Conservation (phyloP, 192 early-diverging fungal species). For the Diversispora eburnea region DNA sequence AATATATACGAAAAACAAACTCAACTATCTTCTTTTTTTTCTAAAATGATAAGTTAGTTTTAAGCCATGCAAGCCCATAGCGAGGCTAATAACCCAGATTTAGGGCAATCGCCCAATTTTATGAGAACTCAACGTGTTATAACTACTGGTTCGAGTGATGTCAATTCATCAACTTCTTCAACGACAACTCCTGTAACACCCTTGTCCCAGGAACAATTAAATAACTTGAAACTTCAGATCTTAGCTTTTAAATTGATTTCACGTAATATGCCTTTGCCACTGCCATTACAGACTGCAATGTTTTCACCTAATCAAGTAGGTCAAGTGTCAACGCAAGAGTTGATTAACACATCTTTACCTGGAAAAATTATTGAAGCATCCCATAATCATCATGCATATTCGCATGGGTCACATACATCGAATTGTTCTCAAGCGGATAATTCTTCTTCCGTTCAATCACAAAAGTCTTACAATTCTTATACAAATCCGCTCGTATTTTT, state of each 20-base stretch:
- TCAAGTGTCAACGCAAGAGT: constrained; percentile 40
- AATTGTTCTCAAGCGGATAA: background rate
- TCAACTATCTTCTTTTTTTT: too few species aligned
- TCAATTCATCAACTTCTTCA: constrained; percentile 34
- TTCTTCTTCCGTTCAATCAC: constrained; percentile 31
- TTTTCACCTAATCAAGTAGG: constrained; percentile 48
- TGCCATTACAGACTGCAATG: constrained; percentile 65
- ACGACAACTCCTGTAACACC: constrained; percentile 35
- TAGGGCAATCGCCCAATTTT: constrained; percentile 61
- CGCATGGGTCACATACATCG: constrained; percentile 20
- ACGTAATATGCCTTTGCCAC: constrained; percentile 74
- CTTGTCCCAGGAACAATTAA: constrained; percentile 61
- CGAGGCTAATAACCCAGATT: constrained; percentile 72
- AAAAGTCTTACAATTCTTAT: constrained; percentile 47
- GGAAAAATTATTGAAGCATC: constrained; percentile 58
- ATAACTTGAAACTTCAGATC: constrained; percentile 75
- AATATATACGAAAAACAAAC: too few species aligned
- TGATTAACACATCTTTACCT: constrained; percentile 46
- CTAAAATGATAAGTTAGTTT: background rate
- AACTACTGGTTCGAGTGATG: background rate
- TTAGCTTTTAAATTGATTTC: constrained; percentile 80
- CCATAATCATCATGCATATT: constrained; percentile 29
- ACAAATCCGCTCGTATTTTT: constrained; percentile 57
- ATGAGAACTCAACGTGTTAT: constrained; percentile 41
- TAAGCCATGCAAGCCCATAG: constrained; percentile 55